Conservation (phyloP, 2,329 filamentous ascomycete species). For the Nigrospora sphaerica region DNA sequence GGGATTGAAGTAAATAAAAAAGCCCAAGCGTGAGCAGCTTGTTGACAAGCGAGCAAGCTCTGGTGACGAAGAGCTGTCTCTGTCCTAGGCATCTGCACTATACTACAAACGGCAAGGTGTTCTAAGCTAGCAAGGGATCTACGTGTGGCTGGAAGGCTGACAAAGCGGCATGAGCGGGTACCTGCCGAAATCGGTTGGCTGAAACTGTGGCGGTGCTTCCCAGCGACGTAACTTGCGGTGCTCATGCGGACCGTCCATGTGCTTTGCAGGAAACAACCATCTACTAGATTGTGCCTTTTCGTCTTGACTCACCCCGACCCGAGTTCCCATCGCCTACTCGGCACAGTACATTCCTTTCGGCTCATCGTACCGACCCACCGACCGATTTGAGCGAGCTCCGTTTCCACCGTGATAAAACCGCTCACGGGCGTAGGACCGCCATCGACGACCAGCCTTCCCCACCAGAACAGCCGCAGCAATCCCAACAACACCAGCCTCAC, state of each 20-base stretch:
- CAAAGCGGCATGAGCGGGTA: background rate
- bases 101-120: background rate
- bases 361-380: background rate
- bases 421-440: background rate
- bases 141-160: background rate
- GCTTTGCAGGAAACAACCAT: background rate
- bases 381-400: no score
- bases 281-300: background rate
- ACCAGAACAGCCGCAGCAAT: no score
- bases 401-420: background rate
- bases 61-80: no score
- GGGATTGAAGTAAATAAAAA: constrained; percentile 3
- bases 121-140: background rate
- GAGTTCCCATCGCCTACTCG: background rate
- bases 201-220: background rate
- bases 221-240: background rate
- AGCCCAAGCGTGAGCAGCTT: background rate
- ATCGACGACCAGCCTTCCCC: background rate
- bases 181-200: background rate
- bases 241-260: background rate
- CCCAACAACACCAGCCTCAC: no score
- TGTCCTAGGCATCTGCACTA: background rate
- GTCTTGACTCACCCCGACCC: background rate
- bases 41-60: no score
- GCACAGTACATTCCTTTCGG: background rate